Evolutionary conservation across 2,329 filamentous ascomycete genomes (phyloP).

Genomic region (Cladorrhinum sp.): DNA sequence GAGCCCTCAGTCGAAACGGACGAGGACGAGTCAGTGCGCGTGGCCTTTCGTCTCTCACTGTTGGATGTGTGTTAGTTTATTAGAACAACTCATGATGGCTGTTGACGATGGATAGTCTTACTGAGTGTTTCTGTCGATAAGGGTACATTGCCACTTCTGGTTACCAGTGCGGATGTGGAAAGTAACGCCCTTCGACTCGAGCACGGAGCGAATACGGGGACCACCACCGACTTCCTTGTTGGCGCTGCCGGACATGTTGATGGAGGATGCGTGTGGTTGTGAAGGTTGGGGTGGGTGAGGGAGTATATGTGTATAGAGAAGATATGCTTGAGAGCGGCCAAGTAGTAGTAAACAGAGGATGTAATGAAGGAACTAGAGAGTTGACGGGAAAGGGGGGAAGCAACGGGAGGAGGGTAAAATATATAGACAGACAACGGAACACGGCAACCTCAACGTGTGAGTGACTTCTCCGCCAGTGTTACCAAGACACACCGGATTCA

Average conservation of each 20-base stretch:
- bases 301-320: not conserved
- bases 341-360: not conserved
- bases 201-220: conserved; percentile 27
- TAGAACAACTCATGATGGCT: not conserved
- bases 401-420: conserved; percentile 1
- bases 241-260: conserved; percentile 8
- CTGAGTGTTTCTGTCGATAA: conserved; percentile 45
- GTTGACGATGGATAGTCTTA: conserved; percentile 31
- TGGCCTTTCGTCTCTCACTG: conserved; percentile 27
- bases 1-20: conserved; percentile 17
- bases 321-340: not conserved
- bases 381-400: not conserved
- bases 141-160: conserved; percentile 39
- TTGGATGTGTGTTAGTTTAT: conserved; percentile 11
- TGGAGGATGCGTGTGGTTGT: not conserved
- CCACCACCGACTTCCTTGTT: conserved; percentile 11
- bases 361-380: not conserved
- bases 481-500: not conserved
- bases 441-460: not conserved
- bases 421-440: conserved; percentile 8
- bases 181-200: conserved; percentile 42
- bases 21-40: conserved; percentile 21
- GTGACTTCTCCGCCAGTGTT: not conserved
- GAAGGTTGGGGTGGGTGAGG: not conserved
- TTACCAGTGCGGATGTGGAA: conserved; percentile 46